A percentile compares a stretch with the other conserved stretches of the same genome.
Evolutionary conservation across 345 rosid species (phyloP).

Genomic region (Citrus cavaleriei): DNA sequence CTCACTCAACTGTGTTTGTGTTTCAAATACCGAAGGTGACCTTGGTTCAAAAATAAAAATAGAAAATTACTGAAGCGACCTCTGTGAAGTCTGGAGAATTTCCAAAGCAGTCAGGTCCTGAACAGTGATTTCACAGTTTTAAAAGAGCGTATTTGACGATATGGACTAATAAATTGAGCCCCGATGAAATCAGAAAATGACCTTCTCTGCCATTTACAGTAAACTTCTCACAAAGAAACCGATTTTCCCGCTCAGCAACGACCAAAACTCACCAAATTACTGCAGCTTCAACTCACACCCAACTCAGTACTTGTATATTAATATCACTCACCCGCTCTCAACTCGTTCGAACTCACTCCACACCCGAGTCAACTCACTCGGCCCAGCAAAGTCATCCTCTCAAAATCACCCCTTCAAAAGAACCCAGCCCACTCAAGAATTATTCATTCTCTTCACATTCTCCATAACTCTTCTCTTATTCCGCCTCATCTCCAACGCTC

Average conservation of each 20-base stretch:
- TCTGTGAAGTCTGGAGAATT: too few species aligned
- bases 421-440: neutral
- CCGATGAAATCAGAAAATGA: neutral
- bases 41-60: too few species aligned
- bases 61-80: too few species aligned
- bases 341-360: neutral
- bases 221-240: neutral
- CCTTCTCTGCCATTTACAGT: too few species aligned
- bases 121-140: too few species aligned
- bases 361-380: constrained; percentile 11
- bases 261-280: neutral
- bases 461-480: constrained; percentile 8
- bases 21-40: too few species aligned
- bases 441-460: constrained; percentile 6
- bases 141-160: neutral
- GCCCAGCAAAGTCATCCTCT: neutral
- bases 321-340: neutral
- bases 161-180: neutral
- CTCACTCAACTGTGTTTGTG: rapidly evolving
- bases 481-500: constrained; percentile 12
- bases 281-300: neutral
- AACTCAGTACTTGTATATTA: neutral
- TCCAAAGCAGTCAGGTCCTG: too few species aligned
- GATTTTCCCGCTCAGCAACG: neutral
- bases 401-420: constrained; percentile 1